phyloP scores from a whole-genome alignment of 108 stramenopile species.

The Skeletonema marinoi region DNA sequence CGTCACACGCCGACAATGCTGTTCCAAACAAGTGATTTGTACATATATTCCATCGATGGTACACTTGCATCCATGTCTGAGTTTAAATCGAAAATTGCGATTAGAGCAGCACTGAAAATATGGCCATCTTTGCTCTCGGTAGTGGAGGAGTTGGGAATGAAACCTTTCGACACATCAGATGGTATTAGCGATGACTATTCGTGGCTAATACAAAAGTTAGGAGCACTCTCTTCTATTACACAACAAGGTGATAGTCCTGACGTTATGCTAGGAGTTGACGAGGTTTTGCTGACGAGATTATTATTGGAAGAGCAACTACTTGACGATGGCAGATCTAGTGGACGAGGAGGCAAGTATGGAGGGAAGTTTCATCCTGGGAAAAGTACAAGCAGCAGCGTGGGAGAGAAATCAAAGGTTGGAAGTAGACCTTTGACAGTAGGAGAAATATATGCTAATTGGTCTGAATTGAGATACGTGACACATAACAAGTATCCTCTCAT shows the following conservation, averaged over 20 bases:
- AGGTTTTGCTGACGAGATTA: slow-evolving; percentile 53
- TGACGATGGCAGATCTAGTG: slow-evolving; percentile 60
- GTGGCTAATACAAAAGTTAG: slow-evolving; percentile 37
- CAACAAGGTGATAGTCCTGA: slow-evolving; percentile 30
- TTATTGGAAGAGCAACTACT: slow-evolving; percentile 68
- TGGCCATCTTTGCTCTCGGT: slow-evolving; percentile 33
- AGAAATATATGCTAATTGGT: slow-evolving; percentile 70
- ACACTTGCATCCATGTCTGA: slow-evolving; percentile 30
- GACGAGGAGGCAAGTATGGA: slow-evolving; percentile 68
- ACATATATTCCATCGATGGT: slow-evolving; percentile 35
- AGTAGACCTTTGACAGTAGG: slow-evolving; percentile 72
- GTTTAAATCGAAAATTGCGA: slow-evolving; percentile 23
- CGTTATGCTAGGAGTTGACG: slow-evolving; percentile 37
- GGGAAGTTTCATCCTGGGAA: slow-evolving; percentile 53
- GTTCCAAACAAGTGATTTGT: slow-evolving; percentile 15
- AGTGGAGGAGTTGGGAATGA: slow-evolving; percentile 23
- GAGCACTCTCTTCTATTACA: slow-evolving; percentile 38
- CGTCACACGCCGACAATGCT: neutral
- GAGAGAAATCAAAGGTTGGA: slow-evolving; percentile 12
- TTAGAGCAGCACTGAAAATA: slow-evolving; percentile 29
- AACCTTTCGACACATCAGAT: neutral
- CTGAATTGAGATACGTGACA: slow-evolving; percentile 29
- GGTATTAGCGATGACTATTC: slow-evolving; percentile 7
- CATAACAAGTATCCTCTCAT: slow-evolving; percentile 30
- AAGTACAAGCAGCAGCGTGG: neutral